These are phyloP conservation scores for Cyclotella kingstonii DNA, from an alignment of 108 stramenopile genomes.

Conservation along the genomic window DNA sequence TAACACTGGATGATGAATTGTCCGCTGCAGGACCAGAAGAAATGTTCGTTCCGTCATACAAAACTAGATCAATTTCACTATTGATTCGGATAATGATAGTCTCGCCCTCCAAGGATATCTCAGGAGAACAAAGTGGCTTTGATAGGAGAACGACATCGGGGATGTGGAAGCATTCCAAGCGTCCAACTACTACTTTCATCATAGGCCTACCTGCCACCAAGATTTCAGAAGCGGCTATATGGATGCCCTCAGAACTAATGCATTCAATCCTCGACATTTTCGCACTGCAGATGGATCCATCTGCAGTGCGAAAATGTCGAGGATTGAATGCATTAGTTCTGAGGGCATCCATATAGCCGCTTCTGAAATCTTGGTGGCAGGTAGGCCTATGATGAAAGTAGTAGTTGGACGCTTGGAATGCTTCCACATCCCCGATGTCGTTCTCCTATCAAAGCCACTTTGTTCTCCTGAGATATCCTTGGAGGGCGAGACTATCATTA, in stretches of 20 bases:
- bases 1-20: background rate
- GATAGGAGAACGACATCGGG: constrained; percentile 15
- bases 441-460: constrained; percentile 19
- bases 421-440: constrained; percentile 16
- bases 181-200: constrained; percentile 13
- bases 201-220: constrained; percentile 14
- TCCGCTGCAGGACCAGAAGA: background rate
- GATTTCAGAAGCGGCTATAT: constrained; percentile 7
- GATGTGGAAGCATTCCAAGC: constrained; percentile 20
- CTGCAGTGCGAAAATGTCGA: constrained; percentile 7
- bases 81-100: constrained; percentile 12
- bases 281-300: constrained; percentile 13
- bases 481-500: constrained; percentile 20
- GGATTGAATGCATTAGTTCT: constrained; percentile 15
- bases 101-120: constrained; percentile 25
- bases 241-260: constrained; percentile 13
- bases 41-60: constrained; percentile 9
- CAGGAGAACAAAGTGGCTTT: constrained; percentile 14
- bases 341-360: constrained; percentile 15
- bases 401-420: constrained; percentile 17
- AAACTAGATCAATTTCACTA: constrained; percentile 16
- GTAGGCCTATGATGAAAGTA: constrained; percentile 18
- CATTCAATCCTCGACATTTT: constrained; percentile 13
- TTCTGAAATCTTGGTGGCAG: constrained; percentile 4
- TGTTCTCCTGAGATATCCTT: constrained; percentile 13